These are phyloP conservation scores for Pseudoperonospora humuli DNA, from an alignment of 352 stramenopile genomes.

Conservation along the genomic window DNA sequence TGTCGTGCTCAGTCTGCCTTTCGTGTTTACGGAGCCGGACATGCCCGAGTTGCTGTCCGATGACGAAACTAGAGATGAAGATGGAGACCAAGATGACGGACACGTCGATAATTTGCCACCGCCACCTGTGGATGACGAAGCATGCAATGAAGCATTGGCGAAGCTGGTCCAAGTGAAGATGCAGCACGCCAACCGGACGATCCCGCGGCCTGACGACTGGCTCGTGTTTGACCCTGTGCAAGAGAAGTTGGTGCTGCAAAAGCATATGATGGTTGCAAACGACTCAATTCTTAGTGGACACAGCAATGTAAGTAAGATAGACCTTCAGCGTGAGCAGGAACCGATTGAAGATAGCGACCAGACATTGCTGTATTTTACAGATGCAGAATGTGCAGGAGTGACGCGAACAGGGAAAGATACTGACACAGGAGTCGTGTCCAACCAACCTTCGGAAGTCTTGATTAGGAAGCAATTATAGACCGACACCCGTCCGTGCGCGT, in stretches of 20 bases:
- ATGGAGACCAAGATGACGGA: constrained; percentile 19
- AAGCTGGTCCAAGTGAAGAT: constrained; percentile 62
- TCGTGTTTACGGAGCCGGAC: constrained; percentile 39
- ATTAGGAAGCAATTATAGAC: constrained; percentile 15
- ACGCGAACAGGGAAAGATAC: neutral
- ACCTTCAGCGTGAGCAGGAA: constrained; percentile 15
- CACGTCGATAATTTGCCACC: constrained; percentile 13
- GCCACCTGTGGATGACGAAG: constrained; percentile 23
- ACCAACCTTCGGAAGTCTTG: constrained; percentile 2
- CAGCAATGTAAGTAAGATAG: constrained; percentile 15
- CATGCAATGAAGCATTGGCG: constrained; percentile 36
- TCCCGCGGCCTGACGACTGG: constrained; percentile 58
- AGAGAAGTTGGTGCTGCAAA: constrained; percentile 53
- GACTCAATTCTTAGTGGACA: constrained; percentile 8
- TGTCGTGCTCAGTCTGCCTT: constrained; percentile 35
- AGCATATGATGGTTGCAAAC: constrained; percentile 15
- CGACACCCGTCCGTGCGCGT: constrained; percentile 1
- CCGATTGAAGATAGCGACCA: constrained; percentile 16
- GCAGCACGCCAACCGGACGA: constrained; percentile 39
- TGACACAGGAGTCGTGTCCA: constrained; percentile 1
- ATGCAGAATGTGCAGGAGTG: neutral
- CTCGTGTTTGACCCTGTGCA: constrained; percentile 66
- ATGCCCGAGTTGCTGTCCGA: constrained; percentile 64
- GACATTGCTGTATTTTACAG: neutral
- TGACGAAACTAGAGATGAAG: constrained; percentile 19